Conservation (phyloP, 2,329 filamentous ascomycete genomes). For the Trichoderma guizhouense region DNA sequence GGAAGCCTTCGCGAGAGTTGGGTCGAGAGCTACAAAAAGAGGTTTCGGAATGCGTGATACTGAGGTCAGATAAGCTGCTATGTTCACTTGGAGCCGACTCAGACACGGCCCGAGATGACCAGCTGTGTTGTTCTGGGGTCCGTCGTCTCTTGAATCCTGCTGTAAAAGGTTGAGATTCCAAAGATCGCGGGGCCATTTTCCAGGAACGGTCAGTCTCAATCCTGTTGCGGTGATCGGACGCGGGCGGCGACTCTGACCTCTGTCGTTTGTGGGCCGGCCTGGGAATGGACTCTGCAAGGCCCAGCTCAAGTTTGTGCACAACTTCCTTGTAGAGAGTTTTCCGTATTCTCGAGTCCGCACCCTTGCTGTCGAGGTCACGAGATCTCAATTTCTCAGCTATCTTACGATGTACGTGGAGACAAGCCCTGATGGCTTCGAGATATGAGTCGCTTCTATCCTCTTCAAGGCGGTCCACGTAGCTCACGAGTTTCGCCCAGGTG, state of each 20-base stretch:
- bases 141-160: background rate
- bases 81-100: background rate
- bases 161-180: background rate
- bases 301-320: conserved; percentile 12
- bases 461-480: background rate
- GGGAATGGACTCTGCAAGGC: background rate
- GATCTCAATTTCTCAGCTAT: background rate
- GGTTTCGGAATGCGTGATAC: background rate
- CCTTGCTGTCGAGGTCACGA: background rate
- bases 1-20: conserved; percentile 14
- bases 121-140: background rate
- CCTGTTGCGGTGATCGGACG: background rate
- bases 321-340: conserved; percentile 7
- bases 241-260: conserved; percentile 12
- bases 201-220: background rate
- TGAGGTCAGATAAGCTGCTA: background rate
- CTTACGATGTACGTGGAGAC: conserved; percentile 3
- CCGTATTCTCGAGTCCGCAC: conserved; percentile 6
- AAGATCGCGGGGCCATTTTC: background rate
- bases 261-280: conserved; percentile 4
- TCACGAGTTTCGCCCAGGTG: background rate
- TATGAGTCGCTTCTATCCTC: conserved; percentile 13
- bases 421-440: conserved; percentile 8
- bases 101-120: background rate
- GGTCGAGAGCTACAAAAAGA: background rate